Conservation (phyloP, 805 yeast species). For the Lipomyces japonicus region DNA sequence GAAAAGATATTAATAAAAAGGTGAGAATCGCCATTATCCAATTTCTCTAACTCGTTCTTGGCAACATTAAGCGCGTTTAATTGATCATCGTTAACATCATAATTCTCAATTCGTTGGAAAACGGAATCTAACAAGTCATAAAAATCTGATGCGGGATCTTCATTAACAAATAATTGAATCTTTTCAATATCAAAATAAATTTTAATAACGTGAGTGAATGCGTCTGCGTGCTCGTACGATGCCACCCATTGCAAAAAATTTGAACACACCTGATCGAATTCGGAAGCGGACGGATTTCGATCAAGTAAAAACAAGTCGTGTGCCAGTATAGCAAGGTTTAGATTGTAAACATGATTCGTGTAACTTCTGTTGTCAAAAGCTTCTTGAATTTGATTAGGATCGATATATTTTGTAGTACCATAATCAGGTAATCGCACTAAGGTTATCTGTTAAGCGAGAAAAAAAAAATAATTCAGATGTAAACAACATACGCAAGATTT, state of each 20-base stretch:
- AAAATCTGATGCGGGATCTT: not conserved
- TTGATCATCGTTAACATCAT: too few species aligned
- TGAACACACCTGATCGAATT: not conserved
- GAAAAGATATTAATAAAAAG: not conserved
- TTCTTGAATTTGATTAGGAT: conserved; percentile 1
- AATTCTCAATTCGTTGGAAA: too few species aligned
- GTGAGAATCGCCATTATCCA: not conserved
- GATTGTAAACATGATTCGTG: conserved; percentile 1
- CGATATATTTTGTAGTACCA: conserved; percentile 1
- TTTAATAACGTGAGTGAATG: not conserved
- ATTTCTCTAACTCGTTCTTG: not conserved
- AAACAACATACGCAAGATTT: not conserved
- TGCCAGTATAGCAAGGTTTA: conserved; percentile 9
- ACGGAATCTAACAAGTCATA: too few species aligned
- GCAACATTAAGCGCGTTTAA: not conserved
- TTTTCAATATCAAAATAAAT: not conserved
- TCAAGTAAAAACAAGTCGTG: not conserved
- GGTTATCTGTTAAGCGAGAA: not conserved
- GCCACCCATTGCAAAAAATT: not conserved
- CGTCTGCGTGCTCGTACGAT: not conserved
- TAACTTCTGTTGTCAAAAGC: conserved; percentile 2
- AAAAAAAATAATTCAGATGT: not conserved
- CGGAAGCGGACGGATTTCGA: not conserved
- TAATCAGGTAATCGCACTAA: not conserved
- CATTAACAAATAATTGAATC: not conserved